Base-by-base conservation (phyloP, 306 rosid genomes). In the Prunus mongolica region DNA sequence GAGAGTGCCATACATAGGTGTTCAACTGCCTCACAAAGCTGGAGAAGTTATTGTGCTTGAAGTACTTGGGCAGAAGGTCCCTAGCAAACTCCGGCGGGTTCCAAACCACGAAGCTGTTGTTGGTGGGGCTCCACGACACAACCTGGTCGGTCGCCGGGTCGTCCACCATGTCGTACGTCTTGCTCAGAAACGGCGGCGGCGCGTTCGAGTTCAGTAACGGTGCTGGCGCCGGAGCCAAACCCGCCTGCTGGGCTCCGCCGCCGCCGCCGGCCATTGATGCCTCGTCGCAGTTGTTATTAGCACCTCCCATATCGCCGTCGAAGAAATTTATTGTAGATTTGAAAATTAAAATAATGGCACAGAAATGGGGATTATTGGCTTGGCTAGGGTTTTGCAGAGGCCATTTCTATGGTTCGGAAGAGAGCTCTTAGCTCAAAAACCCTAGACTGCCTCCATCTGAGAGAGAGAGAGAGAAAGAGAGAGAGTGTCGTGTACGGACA, bases 91-190 rank as follows among this genome's bases (percentile, higher is more conserved):
- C 97, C 7, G 99, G 99, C 65, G 99, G 97, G 84, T 92, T 89
- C 99, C 97, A 95, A 60, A 95, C 99, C 56, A 95, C 90, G 82
- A 95, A 95, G 88, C 99, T 95, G 65, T 95, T 95, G 78, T 92
- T 92, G 45, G 93, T 88, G 12, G 91, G 77, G 82, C 93, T 89
- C 99, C 99, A 95, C 22, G 97, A 95, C 86, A 95, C 97, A 28
- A 90, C 52, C 80, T 89, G 73, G 78, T 92, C 93, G n/a, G 92
- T 84, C 3, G 89, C 82, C 46, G 96, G 88, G 58, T 95, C 98
- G 22, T 95, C 96, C 78, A 95, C 99, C 96, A 95, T 95, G 82
- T 95, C 99, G 72, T 92, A 92, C 3, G 97, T 95, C 89, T 95
- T 95, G 80, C 97, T 90, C 79, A 95, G 77, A 51, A 95, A 95